phyloP scores from a whole-genome alignment of 75 land plant genomes.

The Ceratopteris richardii region DNA sequence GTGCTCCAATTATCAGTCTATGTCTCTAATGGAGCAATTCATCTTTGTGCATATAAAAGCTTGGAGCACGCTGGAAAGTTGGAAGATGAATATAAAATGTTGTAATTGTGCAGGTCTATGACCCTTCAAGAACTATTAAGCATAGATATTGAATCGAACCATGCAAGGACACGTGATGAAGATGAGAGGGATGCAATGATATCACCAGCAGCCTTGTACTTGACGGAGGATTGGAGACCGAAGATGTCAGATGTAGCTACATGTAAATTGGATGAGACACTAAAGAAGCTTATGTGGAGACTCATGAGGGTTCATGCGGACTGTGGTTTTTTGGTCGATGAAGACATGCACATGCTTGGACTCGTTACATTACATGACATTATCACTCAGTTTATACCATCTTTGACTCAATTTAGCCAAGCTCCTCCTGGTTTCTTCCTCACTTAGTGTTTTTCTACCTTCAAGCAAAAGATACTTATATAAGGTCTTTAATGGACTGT shows the following conservation, averaged over 20 bases:
- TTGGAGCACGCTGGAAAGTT: no score
- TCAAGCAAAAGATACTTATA: no score
- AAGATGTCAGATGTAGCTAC: slow-evolving; percentile 35
- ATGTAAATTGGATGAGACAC: slow-evolving; percentile 30
- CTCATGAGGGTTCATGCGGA: slow-evolving; percentile 31
- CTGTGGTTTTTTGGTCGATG: slow-evolving; percentile 41
- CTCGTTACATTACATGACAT: slow-evolving; percentile 53
- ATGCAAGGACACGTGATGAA: slow-evolving; percentile 6
- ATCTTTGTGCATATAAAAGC: no score
- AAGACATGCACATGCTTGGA: slow-evolving; percentile 19
- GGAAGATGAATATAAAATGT: no score
- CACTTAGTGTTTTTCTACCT: no score
- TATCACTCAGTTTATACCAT: slow-evolving; percentile 48
- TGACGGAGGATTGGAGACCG: slow-evolving; percentile 20
- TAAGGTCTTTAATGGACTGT: no score
- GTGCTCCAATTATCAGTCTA: no score
- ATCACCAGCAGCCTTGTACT: slow-evolving; percentile 29
- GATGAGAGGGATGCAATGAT: slow-evolving; percentile 28
- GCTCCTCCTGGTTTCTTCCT: no score
- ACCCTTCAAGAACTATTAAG: slow-evolving; percentile 32
- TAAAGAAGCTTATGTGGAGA: slow-evolving; percentile 46
- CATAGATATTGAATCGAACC: slow-evolving; percentile 2
- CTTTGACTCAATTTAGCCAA: slow-evolving; percentile 3
- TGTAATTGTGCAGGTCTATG: slow-evolving; percentile 13
- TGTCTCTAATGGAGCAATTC: no score